Base-by-base conservation (phyloP, 371 early-diverging fungal species). In the Phascolomyces articulosus region DNA sequence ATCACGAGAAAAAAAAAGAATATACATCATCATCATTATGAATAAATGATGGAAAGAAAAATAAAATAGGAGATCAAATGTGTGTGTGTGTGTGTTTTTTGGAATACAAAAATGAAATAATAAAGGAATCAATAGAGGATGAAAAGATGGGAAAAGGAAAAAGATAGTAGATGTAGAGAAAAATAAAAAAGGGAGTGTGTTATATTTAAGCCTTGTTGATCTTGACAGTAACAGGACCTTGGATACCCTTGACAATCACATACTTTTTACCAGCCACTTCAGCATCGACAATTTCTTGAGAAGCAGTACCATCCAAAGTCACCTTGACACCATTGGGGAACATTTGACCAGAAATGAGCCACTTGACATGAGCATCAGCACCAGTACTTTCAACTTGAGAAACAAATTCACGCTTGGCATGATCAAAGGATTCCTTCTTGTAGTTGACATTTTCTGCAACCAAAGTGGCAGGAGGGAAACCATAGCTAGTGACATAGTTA, bases 301-400 rank as follows among this genome's bases (percentile, higher is more conserved):
- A 27, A 26, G 48, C 57, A 51, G 51, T 51, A 24, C 51, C 51
- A 40, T 29, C 58, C 40, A 29, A 18, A 26, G 55, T 38, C 8
- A 75, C 71, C 31, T 77, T 70, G 68, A 79, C 60, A 28, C 78
- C 78, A 15, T 74, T 67, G 54, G 77, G 72, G 57, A 72, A 79
- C 80, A 83, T 76, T 28, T 69, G 64, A n/a, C 64, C 44, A 11
- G 70, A 74, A 28, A 68, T 53, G 1, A 67, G 44, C 69, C 72
- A 71, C 26, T 58, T 51, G 51, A 31, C 55, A 3, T 54, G 62
- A n/a, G 23, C 47, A 48, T 26, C 62, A 23, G 7, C 51, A 23
- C 24, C 51, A 1, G 58, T 63, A 40, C 71, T 72, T 13, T 66
- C 40, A 23, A 70, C 75, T n/a, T 72, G 70, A 15, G 76, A 34